These are phyloP conservation scores for Thelonectria blattea DNA, from an alignment of 2,329 filamentous ascomycete species.

Conservation along the genomic window DNA sequence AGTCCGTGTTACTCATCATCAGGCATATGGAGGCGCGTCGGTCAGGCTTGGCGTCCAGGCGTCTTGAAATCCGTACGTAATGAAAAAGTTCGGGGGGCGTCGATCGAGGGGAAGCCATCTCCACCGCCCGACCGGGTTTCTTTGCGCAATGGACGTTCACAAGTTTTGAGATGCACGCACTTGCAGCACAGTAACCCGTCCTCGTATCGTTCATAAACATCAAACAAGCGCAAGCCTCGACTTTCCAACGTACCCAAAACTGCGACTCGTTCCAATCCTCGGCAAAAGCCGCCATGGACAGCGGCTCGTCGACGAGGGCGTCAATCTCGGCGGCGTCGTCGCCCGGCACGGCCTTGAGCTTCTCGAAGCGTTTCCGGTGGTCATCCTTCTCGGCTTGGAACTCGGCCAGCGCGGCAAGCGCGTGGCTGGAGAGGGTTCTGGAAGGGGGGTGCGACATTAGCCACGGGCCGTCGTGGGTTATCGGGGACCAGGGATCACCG, in stretches of 20 bases:
- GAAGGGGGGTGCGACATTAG: not conserved
- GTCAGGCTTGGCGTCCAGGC: slow-evolving; percentile 6
- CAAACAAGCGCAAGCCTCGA: no score
- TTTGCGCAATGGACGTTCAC: not conserved
- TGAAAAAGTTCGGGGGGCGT: slow-evolving; percentile 23
- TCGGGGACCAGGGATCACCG: not conserved
- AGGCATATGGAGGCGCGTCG: not conserved
- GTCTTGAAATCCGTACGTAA: slow-evolving; percentile 33
- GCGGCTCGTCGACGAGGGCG: slow-evolving; percentile 29
- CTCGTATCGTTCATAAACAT: no score
- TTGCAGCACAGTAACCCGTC: not conserved
- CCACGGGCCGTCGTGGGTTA: not conserved
- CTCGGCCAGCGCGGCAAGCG: slow-evolving; percentile 72
- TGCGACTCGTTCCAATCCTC: slow-evolving; percentile 87
- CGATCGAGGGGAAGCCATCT: slow-evolving; percentile 29
- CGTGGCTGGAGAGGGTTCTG: slow-evolving; percentile 65
- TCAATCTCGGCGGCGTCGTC: slow-evolving; percentile 48
- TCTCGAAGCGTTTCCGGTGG: slow-evolving; percentile 69
- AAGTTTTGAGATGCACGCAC: not conserved
- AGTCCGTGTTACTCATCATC: not conserved
- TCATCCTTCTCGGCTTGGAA: slow-evolving; percentile 78
- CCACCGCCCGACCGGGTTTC: slow-evolving; percentile 19
- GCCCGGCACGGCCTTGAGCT: slow-evolving; percentile 49
- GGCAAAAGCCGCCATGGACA: slow-evolving; percentile 72
- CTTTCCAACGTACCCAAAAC: slow-evolving; percentile 70